These are phyloP conservation scores for Pleomassaria siparia DNA, from an alignment of 2,329 filamentous ascomycete genomes.

Conservation along the genomic window DNA sequence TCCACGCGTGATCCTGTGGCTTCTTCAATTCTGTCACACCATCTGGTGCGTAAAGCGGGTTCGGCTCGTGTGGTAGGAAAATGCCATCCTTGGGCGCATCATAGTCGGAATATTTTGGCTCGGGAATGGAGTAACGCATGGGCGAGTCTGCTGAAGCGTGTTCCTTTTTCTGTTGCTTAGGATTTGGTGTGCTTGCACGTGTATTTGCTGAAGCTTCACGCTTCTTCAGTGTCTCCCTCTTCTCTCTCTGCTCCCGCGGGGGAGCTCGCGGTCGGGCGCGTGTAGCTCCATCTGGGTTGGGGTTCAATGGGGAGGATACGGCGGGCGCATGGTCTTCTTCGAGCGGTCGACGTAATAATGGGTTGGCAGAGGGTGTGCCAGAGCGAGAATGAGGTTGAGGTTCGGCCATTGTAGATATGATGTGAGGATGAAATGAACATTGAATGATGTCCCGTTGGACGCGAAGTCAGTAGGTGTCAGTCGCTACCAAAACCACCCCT, in stretches of 20 bases:
- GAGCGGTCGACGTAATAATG: slow-evolving; percentile 64
- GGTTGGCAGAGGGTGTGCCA: slow-evolving; percentile 36
- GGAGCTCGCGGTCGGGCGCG: slow-evolving; percentile 47
- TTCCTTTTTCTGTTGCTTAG: slow-evolving; percentile 42
- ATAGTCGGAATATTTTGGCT: slow-evolving; percentile 51
- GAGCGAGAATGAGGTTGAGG: slow-evolving; percentile 36
- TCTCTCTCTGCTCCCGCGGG: slow-evolving; percentile 50
- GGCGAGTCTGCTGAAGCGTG: slow-evolving; percentile 45
- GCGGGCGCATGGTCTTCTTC: slow-evolving; percentile 71
- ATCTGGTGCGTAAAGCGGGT: slow-evolving; percentile 46
- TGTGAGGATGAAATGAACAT: background rate
- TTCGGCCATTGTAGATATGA: slow-evolving; percentile 35
- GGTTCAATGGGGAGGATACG: slow-evolving; percentile 73
- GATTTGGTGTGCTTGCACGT: slow-evolving; percentile 43
- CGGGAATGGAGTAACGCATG: slow-evolving; percentile 54
- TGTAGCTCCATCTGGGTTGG: slow-evolving; percentile 53
- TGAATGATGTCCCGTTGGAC: background rate
- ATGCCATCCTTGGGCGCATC: slow-evolving; percentile 51
- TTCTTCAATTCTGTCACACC: slow-evolving; percentile 49
- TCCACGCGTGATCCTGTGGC: slow-evolving; percentile 59
- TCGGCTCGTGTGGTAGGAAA: slow-evolving; percentile 51
- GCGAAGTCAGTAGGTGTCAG: background rate
- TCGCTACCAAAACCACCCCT: background rate
- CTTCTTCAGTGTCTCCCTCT: slow-evolving; percentile 57
- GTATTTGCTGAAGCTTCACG: slow-evolving; percentile 46